A percentile compares a stretch with the other conserved stretches of the same genome.
phyloP scores from a whole-genome alignment of 441 rosid genomes.

The Raphanus hybrid region DNA sequence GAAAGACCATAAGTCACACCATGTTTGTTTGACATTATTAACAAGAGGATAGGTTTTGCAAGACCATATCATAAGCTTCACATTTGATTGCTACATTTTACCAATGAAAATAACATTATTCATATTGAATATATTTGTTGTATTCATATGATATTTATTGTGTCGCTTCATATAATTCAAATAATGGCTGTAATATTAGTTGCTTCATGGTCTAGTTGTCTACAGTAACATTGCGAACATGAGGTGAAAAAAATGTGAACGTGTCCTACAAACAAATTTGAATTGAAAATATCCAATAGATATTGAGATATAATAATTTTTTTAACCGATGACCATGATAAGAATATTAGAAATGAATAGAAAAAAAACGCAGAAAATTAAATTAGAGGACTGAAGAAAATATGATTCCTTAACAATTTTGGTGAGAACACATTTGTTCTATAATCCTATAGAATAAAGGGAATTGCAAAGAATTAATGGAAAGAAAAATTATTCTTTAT shows the following conservation, averaged over 20 bases:
- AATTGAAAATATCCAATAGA: constrained; percentile 1
- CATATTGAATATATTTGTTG: background rate
- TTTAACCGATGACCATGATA: too few species aligned
- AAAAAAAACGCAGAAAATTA: too few species aligned
- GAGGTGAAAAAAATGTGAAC: background rate
- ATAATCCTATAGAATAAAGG: too few species aligned
- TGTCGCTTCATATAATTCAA: background rate
- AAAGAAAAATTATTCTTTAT: too few species aligned
- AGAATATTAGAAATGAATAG: too few species aligned
- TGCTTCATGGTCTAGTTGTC: background rate
- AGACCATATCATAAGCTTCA: background rate
- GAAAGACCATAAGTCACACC: background rate
- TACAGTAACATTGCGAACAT: background rate
- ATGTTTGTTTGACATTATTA: background rate
- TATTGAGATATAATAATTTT: background rate
- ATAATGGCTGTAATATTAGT: background rate
- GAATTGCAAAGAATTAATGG: too few species aligned
- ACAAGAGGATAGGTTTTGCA: background rate
- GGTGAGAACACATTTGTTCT: too few species aligned
- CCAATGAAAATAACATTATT: constrained; percentile 7
- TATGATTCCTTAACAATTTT: too few species aligned
- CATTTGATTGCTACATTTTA: constrained; percentile 23
- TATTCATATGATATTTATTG: background rate
- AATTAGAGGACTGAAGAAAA: too few species aligned
- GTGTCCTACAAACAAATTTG: background rate